Conservation (phyloP, 1,284 basidiomycete genomes). For the Cystobasidium sp. region DNA sequence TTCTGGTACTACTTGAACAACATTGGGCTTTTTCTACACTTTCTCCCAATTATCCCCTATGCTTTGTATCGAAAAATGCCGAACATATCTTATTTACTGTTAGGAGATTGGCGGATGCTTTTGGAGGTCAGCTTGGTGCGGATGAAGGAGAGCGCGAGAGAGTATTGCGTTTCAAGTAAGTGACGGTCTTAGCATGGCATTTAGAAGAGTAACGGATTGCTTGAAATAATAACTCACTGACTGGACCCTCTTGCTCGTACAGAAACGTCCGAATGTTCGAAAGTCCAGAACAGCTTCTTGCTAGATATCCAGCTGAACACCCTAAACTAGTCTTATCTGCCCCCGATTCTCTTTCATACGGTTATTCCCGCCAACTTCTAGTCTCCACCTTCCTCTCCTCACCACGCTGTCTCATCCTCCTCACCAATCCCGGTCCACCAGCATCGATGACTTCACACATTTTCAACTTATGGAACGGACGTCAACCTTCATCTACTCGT, state of each 20-base stretch:
- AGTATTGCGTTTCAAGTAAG: constrained; percentile 34
- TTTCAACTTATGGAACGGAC: constrained; percentile 82
- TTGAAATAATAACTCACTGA: background rate
- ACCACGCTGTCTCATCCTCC: constrained; percentile 35
- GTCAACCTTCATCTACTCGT: constrained; percentile 71
- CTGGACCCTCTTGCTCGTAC: background rate
- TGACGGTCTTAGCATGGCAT: background rate
- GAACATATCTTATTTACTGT: constrained; percentile 75
- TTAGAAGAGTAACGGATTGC: background rate
- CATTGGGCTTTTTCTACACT: constrained; percentile 84
- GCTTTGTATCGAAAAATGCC: constrained; percentile 85
- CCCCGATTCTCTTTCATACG: constrained; percentile 34
- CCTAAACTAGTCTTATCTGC: constrained; percentile 37
- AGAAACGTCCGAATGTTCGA: constrained; percentile 40
- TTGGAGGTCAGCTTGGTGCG: constrained; percentile 37
- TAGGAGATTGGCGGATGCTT: constrained; percentile 29
- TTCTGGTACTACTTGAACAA: constrained; percentile 92
- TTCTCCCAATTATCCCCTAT: constrained; percentile 72
- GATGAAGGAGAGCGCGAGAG: constrained; percentile 40
- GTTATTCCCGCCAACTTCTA: constrained; percentile 33
- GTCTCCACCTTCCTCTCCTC: constrained; percentile 36
- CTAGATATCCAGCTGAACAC: constrained; percentile 22
- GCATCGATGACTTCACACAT: constrained; percentile 77
- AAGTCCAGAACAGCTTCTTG: constrained; percentile 36
- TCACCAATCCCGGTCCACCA: constrained; percentile 60